These are phyloP conservation scores for Epichloe typhina DNA, from an alignment of 2,329 filamentous ascomycete genomes.

Conservation along the genomic window DNA sequence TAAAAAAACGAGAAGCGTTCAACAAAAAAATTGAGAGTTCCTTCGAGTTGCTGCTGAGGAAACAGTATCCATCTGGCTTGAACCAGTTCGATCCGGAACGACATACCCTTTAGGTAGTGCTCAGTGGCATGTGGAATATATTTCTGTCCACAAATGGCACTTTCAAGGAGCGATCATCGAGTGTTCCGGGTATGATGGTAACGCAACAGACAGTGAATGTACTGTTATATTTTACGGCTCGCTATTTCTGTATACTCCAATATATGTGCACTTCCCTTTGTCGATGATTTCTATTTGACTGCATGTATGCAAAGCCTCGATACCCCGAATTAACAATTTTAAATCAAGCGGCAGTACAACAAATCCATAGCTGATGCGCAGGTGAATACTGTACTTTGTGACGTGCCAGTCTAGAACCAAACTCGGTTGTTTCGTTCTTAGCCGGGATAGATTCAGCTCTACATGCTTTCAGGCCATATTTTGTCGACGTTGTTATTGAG, in stretches of 20 bases:
- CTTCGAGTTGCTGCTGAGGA: too few relatives aligned
- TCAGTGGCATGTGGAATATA: background rate
- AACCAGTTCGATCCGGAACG: background rate
- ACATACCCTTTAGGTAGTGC: background rate
- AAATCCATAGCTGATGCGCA: background rate
- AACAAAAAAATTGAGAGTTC: slow-evolving; percentile 48
- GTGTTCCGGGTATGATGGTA: background rate
- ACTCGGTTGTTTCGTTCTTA: too few relatives aligned
- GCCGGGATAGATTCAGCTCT: too few relatives aligned
- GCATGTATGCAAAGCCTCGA: background rate
- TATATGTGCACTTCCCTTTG: background rate
- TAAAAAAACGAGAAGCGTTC: slow-evolving; percentile 56
- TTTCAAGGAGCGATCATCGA: background rate
- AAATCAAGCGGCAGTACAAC: too few relatives aligned
- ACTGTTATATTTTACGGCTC: background rate
- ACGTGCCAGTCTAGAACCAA: too few relatives aligned
- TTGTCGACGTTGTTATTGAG: too few relatives aligned
- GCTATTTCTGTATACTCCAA: background rate
- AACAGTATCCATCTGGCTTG: slow-evolving; percentile 13
- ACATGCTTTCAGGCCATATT: too few relatives aligned
- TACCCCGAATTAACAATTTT: too few relatives aligned
- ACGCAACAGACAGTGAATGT: background rate
- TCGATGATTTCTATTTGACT: background rate
- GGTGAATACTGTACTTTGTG: background rate
- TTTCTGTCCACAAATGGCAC: background rate